phyloP scores from a whole-genome alignment of 23 red algal genomes.

The Gracilaria vermiculophylla region DNA sequence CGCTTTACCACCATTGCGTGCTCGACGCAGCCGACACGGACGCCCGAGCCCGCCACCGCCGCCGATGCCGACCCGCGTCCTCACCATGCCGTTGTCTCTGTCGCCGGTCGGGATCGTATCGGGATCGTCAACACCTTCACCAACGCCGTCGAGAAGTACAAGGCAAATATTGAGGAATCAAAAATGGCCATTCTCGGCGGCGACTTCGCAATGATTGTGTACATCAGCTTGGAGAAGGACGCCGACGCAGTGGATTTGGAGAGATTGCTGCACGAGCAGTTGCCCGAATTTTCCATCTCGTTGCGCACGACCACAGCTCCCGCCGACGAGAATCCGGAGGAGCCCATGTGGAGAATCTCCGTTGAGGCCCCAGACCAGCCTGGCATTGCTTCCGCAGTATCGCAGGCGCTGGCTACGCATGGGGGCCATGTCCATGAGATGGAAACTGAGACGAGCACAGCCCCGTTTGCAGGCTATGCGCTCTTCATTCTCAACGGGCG shows the following conservation, averaged over 20 bases:
- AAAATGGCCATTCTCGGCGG: conserved; percentile 94
- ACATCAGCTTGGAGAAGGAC: conserved; percentile 53
- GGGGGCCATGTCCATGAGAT: conserved; percentile 73
- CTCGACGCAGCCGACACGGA: not conserved
- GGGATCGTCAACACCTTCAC: conserved; percentile 77
- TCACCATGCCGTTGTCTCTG: conserved; percentile 59
- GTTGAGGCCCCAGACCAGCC: conserved; percentile 85
- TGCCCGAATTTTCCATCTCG: conserved; percentile 76
- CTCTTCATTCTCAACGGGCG: conserved; percentile 77
- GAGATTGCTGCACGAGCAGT: conserved; percentile 25
- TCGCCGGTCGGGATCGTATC: conserved; percentile 65
- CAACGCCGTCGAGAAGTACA: conserved; percentile 31
- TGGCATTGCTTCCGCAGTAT: conserved; percentile 75
- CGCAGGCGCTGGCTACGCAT: conserved; percentile 65
- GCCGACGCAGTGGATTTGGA: conserved; percentile 18
- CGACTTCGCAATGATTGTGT: conserved; percentile 91
- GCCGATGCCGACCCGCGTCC: conserved; percentile 13
- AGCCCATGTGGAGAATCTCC: conserved; percentile 55
- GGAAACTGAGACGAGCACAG: conserved; percentile 90
- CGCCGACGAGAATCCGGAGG: not conserved
- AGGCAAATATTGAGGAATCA: conserved; percentile 85
- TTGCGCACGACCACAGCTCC: conserved; percentile 34
- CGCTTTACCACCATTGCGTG: conserved; percentile 20
- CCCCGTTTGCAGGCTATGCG: conserved; percentile 89
- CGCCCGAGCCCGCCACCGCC: conserved; percentile 9